Evolutionary conservation across 2,329 filamentous ascomycete species (phyloP).

Genomic region (Fusarium nanum): DNA sequence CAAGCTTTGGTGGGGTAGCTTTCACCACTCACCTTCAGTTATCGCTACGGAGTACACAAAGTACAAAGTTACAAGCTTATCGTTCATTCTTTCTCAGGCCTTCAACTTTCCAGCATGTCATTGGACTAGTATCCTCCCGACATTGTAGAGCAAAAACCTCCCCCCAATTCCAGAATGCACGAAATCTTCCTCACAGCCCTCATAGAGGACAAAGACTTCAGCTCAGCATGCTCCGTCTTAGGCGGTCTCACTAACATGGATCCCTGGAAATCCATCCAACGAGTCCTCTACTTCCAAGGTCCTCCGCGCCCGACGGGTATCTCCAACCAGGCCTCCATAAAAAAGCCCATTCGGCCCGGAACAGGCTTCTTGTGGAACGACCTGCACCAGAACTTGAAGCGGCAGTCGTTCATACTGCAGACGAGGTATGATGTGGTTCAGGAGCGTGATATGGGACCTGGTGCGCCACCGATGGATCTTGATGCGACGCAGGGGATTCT

Average conservation of each 20-base stretch:
- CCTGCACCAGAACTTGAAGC: conserved; percentile 64
- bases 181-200: conserved; percentile 69
- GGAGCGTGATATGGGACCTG: conserved; percentile 59
- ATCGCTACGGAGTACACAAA: not conserved
- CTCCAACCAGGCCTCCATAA: conserved; percentile 54
- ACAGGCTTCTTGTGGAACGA: conserved; percentile 61
- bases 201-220: conserved; percentile 62
- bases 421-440: conserved; percentile 64
- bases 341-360: conserved; percentile 55
- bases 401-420: conserved; percentile 69
- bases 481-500: conserved; percentile 61
- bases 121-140: not conserved
- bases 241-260: conserved; percentile 68
- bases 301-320: conserved; percentile 60
- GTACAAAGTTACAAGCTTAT: not conserved
- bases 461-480: conserved; percentile 52
- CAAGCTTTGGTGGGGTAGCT: conserved; percentile 23
- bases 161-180: conserved; percentile 51
- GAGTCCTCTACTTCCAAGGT: conserved; percentile 66
- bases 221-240: conserved; percentile 63
- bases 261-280: conserved; percentile 61
- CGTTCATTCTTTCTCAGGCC: not conserved
- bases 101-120: not conserved
- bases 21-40: not conserved
- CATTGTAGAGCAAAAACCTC: not conserved